Base-by-base conservation (phyloP, 148 eudicot genomes). In the Vaccinium darrowii region DNA sequence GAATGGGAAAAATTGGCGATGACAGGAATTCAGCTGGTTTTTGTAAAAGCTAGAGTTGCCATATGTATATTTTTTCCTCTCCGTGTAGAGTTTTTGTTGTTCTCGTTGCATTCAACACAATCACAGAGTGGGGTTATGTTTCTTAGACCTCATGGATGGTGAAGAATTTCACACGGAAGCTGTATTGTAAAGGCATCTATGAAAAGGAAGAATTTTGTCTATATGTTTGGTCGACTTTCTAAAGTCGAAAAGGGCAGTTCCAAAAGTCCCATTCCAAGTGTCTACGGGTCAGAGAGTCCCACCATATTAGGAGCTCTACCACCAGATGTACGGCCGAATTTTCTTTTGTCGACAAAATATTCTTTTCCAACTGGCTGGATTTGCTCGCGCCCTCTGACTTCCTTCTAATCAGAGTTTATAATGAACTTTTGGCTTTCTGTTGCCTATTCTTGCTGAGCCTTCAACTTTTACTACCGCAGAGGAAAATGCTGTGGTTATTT, bases 131-230 rank as follows among this genome's bases (percentile, higher is more conserved):
- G 36, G 39, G 63, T 54, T 52, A 49, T 16, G 54, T 78, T 14
- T 53, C 81, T 18, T 78, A 15, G 63, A 30, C 62, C 50, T 77
- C 80, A 50, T 77, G 80, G 80, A 78, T 10, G 15, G 62, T 57
- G 69, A 33, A 54, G 21, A 23, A 79, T 79, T 33, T 79, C 67
- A 79, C 82, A 56, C 67, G 67, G 69, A 79, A 57, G 58, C 25
- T 57, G 67, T 57, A 56, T 6, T 53, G 43, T 78, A 78, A 78
- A 54, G 81, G 56, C 23, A 78, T 25, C 63, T 53, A 78, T 78
- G 60, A 78, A 12, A 25, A 10, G 7, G 57, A 12, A 53, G 19
- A 4, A 49, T 30, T 78, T 53, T 78, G 33, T 25, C 77, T 73
- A 39, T 73, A 14, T 72, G n/a, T 39, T 5, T 16, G 18, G 16